phyloP scores from a whole-genome alignment of 768 basidiomycete species.

The Psilocybe tampanensis region DNA sequence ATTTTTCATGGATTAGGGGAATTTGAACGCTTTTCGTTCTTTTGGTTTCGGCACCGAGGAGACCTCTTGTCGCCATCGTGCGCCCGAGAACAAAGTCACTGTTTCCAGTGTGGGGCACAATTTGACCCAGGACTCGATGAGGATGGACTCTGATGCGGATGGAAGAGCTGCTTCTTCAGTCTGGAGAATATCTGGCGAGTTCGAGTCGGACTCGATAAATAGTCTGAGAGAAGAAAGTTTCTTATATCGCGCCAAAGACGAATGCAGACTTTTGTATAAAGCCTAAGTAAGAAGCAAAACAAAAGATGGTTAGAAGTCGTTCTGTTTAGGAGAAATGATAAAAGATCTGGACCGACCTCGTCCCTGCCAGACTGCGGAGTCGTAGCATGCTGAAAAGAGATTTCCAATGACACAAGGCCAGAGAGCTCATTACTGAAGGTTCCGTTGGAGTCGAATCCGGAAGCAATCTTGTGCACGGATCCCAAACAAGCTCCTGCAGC shows the following conservation, averaged over 20 bases:
- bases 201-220: conserved; percentile 1
- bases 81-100: conserved; percentile 30
- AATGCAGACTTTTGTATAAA: conserved; percentile 41
- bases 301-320: neutral
- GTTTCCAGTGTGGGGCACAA: conserved; percentile 27
- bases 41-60: neutral
- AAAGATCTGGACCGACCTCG: conserved; percentile 31
- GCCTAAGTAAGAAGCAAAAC: too few relatives aligned
- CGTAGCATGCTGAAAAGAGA: conserved; percentile 2
- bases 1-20: too few relatives aligned
- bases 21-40: conserved; percentile 7
- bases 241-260: conserved; percentile 41
- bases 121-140: conserved; percentile 25
- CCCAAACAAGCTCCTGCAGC: conserved; percentile 40
- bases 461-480: neutral
- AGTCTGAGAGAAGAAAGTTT: conserved; percentile 34
- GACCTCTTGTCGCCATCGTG: conserved; percentile 21
- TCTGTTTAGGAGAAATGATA: neutral
- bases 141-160: conserved; percentile 16
- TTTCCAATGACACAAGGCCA: conserved; percentile 19
- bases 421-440: conserved; percentile 2
- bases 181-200: neutral
- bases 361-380: conserved; percentile 28
- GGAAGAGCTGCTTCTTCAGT: neutral
- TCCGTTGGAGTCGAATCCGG: neutral